Evolutionary conservation across 768 basidiomycete species (phyloP).

Genomic region (Tylopilus plumbeoviolaceoides): DNA sequence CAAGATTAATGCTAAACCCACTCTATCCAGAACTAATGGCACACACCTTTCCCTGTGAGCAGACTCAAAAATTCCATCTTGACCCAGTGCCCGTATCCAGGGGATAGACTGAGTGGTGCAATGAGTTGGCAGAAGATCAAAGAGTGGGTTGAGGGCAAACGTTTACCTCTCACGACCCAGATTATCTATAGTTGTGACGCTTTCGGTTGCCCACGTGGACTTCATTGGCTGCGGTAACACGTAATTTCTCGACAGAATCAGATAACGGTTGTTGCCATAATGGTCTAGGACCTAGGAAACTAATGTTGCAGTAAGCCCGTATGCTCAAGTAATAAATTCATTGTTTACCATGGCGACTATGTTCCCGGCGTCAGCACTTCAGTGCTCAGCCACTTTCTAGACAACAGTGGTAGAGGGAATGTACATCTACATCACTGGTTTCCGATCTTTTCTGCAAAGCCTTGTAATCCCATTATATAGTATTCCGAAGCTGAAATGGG

Average conservation of each 20-base stretch:
- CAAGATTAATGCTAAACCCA: neutral
- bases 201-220: conserved; percentile 1
- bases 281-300: neutral
- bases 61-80: conserved; percentile 2
- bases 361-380: too few relatives aligned
- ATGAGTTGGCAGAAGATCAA: neutral
- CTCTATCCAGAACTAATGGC: neutral
- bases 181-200: neutral
- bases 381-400: too few relatives aligned
- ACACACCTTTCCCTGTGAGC: conserved; percentile 1
- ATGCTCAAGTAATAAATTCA: neutral
- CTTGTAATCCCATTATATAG: too few relatives aligned
- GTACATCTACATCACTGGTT: too few relatives aligned
- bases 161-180: neutral
- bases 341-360: neutral
- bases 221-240: neutral
- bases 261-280: neutral
- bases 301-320: neutral
- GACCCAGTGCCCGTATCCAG: neutral
- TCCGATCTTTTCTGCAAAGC: too few relatives aligned
- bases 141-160: neutral
- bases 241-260: neutral
- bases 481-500: too few relatives aligned
- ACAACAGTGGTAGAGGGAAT: too few relatives aligned
- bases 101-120: neutral